Conservation (phyloP, 768 basidiomycete genomes). For the Lentinula aciculospora region DNA sequence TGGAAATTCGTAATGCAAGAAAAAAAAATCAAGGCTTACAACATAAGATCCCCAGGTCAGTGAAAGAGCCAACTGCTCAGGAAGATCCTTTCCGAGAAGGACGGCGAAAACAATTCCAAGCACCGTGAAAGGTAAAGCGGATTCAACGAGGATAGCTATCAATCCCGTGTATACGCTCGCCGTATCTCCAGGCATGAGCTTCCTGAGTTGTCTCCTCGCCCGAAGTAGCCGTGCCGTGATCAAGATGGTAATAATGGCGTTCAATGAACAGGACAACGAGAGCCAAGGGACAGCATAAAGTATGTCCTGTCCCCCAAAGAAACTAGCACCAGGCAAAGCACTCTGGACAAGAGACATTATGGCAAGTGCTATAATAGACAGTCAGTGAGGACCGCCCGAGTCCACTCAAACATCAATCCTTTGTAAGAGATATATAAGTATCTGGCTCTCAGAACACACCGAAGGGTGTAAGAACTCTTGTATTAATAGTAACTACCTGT, state of each 20-base stretch:
- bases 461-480: too few relatives aligned
- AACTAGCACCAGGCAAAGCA: background rate
- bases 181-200: background rate
- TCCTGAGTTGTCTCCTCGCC: background rate
- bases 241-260: background rate
- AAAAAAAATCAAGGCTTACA: background rate
- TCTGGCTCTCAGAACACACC: too few relatives aligned
- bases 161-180: background rate
- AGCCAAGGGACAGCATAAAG: background rate
- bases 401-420: too few relatives aligned
- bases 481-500: too few relatives aligned
- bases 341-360: background rate
- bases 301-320: background rate
- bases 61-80: background rate
- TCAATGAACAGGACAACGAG: background rate
- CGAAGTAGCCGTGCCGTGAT: background rate
- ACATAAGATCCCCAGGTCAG: background rate
- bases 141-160: background rate
- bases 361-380: background rate
- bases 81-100: background rate
- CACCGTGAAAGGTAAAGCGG: background rate
- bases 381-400: background rate
- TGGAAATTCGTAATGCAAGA: background rate
- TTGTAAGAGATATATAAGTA: too few relatives aligned
- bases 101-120: background rate